Conservation (phyloP, 73 alveolate species). For the Paramecium bursaria region DNA sequence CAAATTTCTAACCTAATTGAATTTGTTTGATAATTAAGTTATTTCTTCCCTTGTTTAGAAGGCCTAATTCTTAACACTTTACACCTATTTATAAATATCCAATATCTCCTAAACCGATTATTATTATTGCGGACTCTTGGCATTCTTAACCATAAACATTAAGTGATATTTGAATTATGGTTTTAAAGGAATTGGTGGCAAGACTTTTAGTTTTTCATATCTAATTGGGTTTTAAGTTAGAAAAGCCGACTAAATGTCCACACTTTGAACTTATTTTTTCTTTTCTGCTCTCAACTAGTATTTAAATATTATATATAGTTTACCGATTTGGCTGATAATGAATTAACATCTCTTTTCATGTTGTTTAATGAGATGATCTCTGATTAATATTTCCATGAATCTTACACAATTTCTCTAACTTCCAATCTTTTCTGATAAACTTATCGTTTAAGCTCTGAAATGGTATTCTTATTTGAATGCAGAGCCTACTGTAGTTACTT, state of each 20-base stretch:
- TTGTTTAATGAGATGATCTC: not conserved
- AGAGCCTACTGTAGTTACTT: not conserved
- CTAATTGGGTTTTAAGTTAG: not conserved
- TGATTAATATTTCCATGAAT: constrained; percentile 22
- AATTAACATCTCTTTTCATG: not conserved
- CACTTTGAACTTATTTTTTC: constrained; percentile 2
- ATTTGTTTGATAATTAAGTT: not conserved
- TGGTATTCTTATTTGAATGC: not conserved
- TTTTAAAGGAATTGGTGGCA: constrained; percentile 43
- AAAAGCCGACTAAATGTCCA: not conserved
- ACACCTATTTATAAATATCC: constrained; percentile 36
- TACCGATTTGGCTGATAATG: constrained; percentile 8
- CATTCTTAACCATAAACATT: not conserved
- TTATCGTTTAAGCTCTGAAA: constrained; percentile 7
- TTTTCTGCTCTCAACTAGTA: not conserved
- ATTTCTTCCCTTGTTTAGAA: not conserved
- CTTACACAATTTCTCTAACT: constrained; percentile 44
- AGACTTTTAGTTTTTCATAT: not conserved
- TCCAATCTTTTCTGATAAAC: not conserved
- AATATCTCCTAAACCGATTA: constrained; percentile 14
- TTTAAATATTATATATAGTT: constrained; percentile 16
- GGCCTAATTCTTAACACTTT: not conserved
- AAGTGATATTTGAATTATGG: not conserved
- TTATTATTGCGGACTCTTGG: not conserved
- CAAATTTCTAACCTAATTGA: not conserved